Percentiles rank a stretch among this genome's conserved stretches.
Evolutionary conservation across 176 grass and related monocot species (phyloP).

Genomic region (Microstegium vimineum): DNA sequence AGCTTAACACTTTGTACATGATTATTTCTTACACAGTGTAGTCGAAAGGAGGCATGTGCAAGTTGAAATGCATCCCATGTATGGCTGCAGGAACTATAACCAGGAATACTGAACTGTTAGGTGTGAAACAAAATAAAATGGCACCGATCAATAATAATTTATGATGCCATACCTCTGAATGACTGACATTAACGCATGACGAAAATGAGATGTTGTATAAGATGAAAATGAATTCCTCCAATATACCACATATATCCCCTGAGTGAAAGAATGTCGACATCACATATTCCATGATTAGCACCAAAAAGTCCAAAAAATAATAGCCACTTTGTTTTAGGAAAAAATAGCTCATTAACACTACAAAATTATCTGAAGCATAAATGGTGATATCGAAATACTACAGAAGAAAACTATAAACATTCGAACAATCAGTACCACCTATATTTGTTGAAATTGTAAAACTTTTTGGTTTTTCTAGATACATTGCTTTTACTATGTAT

Average conservation of each 20-base stretch:
- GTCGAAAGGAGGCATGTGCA: conserved; percentile 61
- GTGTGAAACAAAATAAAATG: conserved; percentile 13
- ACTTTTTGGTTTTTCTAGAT: background rate
- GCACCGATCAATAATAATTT: background rate
- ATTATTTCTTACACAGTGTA: conserved; percentile 52
- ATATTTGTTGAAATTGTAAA: background rate
- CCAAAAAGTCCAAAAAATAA: background rate
- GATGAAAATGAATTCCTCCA: conserved; percentile 64
- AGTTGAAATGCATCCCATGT: conserved; percentile 83
- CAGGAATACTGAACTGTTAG: conserved; percentile 21
- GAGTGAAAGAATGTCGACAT: conserved; percentile 9
- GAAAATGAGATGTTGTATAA: conserved; percentile 68
- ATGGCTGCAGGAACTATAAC: conserved; percentile 68
- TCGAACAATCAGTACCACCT: background rate
- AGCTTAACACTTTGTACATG: conserved; percentile 20
- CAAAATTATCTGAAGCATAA: background rate
- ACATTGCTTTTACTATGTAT: background rate
- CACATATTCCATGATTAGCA: background rate
- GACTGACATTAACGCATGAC: conserved; percentile 54
- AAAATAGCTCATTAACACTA: background rate
- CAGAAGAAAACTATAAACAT: background rate
- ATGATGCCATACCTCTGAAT: conserved; percentile 54
- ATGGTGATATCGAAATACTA: background rate
- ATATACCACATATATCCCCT: conserved; percentile 78
- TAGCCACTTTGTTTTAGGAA: background rate